A percentile compares a stretch with the other conserved stretches of the same genome.
Evolutionary conservation across 2,329 filamentous ascomycete genomes (phyloP).

Genomic region (Penicillium sp.): DNA sequence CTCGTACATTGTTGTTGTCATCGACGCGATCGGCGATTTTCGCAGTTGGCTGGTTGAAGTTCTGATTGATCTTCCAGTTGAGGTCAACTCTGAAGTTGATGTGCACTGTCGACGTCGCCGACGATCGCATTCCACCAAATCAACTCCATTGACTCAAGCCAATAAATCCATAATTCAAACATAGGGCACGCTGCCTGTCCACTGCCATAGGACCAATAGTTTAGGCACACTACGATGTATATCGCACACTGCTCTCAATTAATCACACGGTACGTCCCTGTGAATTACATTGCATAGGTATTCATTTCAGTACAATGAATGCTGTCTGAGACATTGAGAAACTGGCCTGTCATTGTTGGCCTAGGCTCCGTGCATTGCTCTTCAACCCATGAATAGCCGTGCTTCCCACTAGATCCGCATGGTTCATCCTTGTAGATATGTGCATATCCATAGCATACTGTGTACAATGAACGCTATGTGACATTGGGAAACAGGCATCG

Average conservation of each 20-base stretch:
- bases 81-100: no score
- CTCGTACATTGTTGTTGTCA: no score
- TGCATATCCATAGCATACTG: no score
- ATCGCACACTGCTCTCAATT: not conserved
- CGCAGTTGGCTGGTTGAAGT: no score
- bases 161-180: not conserved
- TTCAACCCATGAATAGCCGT: not conserved
- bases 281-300: not conserved
- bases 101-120: not conserved
- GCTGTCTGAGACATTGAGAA: not conserved
- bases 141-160: not conserved
- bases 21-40: no score
- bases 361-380: not conserved
- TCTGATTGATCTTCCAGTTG: no score
- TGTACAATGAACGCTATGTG: no score
- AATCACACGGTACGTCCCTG: not conserved
- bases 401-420: no score
- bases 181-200: not conserved
- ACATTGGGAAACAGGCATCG: no score
- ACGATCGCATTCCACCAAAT: no score
- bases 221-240: not conserved
- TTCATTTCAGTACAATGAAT: not conserved
- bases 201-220: not conserved
- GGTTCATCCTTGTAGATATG: no score
- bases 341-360: not conserved